Conservation (phyloP, 345 rosid species). For the Corchorus olitorius region DNA sequence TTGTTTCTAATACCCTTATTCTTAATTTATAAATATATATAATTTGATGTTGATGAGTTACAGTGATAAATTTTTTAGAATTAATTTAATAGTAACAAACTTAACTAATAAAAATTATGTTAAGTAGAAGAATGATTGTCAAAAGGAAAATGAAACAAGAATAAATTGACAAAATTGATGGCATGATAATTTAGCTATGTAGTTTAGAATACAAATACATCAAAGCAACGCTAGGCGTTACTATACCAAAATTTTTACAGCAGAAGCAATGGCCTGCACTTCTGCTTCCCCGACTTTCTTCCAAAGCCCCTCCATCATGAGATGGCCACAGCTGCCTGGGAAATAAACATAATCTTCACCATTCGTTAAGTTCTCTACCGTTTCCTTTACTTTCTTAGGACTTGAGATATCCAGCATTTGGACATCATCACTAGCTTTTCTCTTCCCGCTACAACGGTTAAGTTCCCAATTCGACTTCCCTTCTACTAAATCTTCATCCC, state of each 20-base stretch:
- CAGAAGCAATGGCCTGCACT: conserved; percentile 43
- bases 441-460: conserved; percentile 28
- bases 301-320: conserved; percentile 60
- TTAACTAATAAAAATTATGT: too few relatives aligned
- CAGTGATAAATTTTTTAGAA: too few relatives aligned
- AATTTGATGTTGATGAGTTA: too few relatives aligned
- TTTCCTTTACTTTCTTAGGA: conserved; percentile 49
- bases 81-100: too few relatives aligned
- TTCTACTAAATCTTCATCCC: conserved; percentile 25
- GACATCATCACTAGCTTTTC: conserved; percentile 32
- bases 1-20: too few relatives aligned
- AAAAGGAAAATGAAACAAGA: too few relatives aligned
- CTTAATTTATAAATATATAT: too few relatives aligned
- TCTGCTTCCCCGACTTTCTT: conserved; percentile 49
- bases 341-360: conserved; percentile 15
- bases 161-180: too few relatives aligned
- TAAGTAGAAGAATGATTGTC: too few relatives aligned
- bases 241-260: conserved; percentile 46
- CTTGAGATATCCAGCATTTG: conserved; percentile 22
- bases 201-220: neutral
- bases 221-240: neutral
- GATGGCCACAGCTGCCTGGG: conserved; percentile 37
- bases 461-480: conserved; percentile 27
- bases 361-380: conserved; percentile 24
- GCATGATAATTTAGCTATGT: too few relatives aligned